Percentiles rank a stretch among this genome's conserved stretches.
These are phyloP conservation scores for Coleophoma eucalyptorum DNA, from an alignment of 2,329 filamentous ascomycete species.

Conservation along the genomic window DNA sequence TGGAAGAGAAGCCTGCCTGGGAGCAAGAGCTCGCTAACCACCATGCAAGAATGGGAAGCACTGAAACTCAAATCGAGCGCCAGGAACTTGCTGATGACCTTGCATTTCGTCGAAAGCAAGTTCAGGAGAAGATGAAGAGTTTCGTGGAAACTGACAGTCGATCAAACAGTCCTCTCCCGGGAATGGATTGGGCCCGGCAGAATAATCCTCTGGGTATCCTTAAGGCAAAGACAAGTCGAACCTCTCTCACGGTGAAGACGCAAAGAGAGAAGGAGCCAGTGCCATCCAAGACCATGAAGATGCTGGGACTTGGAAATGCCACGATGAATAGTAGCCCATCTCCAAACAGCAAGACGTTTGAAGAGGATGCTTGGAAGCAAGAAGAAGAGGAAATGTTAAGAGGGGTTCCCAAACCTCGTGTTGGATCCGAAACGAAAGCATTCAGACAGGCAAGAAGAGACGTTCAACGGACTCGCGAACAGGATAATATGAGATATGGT, in stretches of 20 bases:
- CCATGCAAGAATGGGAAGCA: slow-evolving; percentile 44
- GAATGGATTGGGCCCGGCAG: slow-evolving; percentile 26
- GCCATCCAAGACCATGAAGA: slow-evolving; percentile 55
- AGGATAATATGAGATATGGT: slow-evolving; percentile 20
- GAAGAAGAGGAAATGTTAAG: slow-evolving; percentile 22
- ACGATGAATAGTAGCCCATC: slow-evolving; percentile 37
- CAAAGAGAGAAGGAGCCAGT: slow-evolving; percentile 30
- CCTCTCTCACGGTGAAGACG: slow-evolving; percentile 53
- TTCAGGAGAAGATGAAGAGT: slow-evolving; percentile 69
- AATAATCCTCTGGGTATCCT: slow-evolving; percentile 61
- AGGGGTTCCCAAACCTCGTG: slow-evolving; percentile 6
- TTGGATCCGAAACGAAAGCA: slow-evolving; percentile 19
- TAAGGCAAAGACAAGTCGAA: slow-evolving; percentile 62
- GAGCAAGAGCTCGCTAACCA: slow-evolving; percentile 22
- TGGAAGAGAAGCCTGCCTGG: slow-evolving; percentile 17
- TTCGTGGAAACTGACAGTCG: slow-evolving; percentile 59
- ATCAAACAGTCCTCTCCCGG: slow-evolving; percentile 32
- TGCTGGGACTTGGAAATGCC: slow-evolving; percentile 50
- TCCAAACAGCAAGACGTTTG: slow-evolving; percentile 29
- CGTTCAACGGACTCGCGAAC: slow-evolving; percentile 25
- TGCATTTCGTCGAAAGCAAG: slow-evolving; percentile 64
- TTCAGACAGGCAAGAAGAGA: slow-evolving; percentile 26
- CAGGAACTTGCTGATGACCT: slow-evolving; percentile 73
- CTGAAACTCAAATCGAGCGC: slow-evolving; percentile 49
- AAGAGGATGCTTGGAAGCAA: slow-evolving; percentile 17